phyloP scores from a whole-genome alignment of 306 rosid genomes.

The Citrullus colocynthis region DNA sequence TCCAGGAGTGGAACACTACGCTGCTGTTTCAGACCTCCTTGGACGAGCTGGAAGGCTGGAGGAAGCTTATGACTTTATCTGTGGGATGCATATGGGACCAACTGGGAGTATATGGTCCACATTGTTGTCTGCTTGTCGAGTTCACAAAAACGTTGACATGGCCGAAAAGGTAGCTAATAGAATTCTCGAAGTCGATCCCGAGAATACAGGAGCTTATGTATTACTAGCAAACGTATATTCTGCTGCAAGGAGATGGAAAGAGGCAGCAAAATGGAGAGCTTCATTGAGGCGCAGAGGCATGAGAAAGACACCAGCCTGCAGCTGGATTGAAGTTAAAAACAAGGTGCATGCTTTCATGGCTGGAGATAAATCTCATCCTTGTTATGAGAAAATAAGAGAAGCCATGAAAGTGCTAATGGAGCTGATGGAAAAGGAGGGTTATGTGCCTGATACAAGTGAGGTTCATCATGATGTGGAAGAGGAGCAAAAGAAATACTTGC shows the following conservation, averaged over 20 bases:
- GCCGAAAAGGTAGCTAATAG: slow-evolving; percentile 64
- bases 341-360: slow-evolving; percentile 58
- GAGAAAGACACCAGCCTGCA: slow-evolving; percentile 76
- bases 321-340: slow-evolving; percentile 83
- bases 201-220: slow-evolving; percentile 55
- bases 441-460: slow-evolving; percentile 50
- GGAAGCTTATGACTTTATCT: slow-evolving; percentile 60
- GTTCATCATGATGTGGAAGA: slow-evolving; percentile 69
- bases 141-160: slow-evolving; percentile 59
- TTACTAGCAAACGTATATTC: slow-evolving; percentile 62
- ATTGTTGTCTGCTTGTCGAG: slow-evolving; percentile 80
- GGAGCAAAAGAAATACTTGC: slow-evolving; percentile 49
- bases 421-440: slow-evolving; percentile 65
- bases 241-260: slow-evolving; percentile 68
- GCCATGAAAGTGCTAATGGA: slow-evolving; percentile 49
- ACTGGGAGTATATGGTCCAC: slow-evolving; percentile 79
- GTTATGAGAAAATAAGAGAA: slow-evolving; percentile 40
- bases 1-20: slow-evolving; percentile 76
- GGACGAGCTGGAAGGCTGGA: slow-evolving; percentile 80
- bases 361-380: slow-evolving; percentile 71
- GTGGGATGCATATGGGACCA: slow-evolving; percentile 40
- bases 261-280: slow-evolving; percentile 57
- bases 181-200: slow-evolving; percentile 46
- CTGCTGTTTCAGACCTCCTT: slow-evolving; percentile 81
- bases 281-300: slow-evolving; percentile 43